phyloP scores from a whole-genome alignment of 2,329 filamentous ascomycete genomes.

The Aspergillus ustus region DNA sequence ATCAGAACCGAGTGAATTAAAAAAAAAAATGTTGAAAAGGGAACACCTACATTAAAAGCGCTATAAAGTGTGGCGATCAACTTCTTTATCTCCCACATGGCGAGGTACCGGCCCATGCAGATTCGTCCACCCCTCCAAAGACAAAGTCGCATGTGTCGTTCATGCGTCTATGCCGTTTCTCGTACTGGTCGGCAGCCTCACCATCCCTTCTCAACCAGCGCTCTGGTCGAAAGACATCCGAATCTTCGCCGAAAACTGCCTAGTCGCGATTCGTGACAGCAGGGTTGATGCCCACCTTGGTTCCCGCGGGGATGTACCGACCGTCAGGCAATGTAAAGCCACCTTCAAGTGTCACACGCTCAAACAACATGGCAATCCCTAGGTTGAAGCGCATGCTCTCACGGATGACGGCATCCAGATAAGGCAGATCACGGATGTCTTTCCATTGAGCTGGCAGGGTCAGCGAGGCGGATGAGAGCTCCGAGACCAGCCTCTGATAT shows the following conservation, averaged over 20 bases:
- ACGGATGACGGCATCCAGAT: conserved; percentile 58
- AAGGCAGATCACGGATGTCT: conserved; percentile 33
- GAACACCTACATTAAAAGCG: conserved; percentile 13
- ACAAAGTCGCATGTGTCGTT: conserved; percentile 43
- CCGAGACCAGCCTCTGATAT: conserved; percentile 9
- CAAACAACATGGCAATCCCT: conserved; percentile 53
- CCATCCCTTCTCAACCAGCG: conserved; percentile 50
- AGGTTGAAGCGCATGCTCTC: conserved; percentile 59
- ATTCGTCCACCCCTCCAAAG: conserved; percentile 60
- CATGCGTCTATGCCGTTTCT: conserved; percentile 42
- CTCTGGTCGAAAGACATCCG: conserved; percentile 52
- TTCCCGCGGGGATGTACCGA: conserved; percentile 41
- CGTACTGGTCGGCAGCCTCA: conserved; percentile 41
- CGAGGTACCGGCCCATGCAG: conserved; percentile 61
- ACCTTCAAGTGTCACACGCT: conserved; percentile 54
- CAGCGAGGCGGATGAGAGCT: conserved; percentile 10
- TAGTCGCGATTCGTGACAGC: conserved; percentile 45
- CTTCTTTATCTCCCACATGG: conserved; percentile 64
- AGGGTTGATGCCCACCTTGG: conserved; percentile 42
- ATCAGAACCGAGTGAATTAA: background rate
- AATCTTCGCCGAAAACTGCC: conserved; percentile 51
- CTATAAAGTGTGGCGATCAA: conserved; percentile 55
- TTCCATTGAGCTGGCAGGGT: conserved; percentile 16
- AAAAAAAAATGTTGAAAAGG: background rate
- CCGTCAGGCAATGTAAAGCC: conserved; percentile 36